Percentiles rank a stretch among this genome's conserved stretches.
Evolutionary conservation across 441 rosid species (phyloP).

Genomic region (Gossypium lobatum): DNA sequence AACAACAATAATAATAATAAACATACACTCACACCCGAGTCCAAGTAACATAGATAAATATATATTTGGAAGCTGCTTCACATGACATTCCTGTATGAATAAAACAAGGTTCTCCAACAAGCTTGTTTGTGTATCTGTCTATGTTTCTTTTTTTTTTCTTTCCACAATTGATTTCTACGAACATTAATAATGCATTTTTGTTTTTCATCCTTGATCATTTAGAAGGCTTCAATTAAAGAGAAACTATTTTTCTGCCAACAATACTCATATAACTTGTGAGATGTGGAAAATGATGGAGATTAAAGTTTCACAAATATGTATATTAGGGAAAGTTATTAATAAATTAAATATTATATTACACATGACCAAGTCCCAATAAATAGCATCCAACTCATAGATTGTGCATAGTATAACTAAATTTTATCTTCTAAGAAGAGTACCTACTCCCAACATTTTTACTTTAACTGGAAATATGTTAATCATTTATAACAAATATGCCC

Average conservation of each 20-base stretch:
- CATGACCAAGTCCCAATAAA: not conserved
- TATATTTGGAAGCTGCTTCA: not conserved
- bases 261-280: not conserved
- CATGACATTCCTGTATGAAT: not conserved
- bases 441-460: not conserved
- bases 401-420: not conserved
- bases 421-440: not conserved
- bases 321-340: not conserved
- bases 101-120: constrained; percentile 4
- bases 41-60: not conserved
- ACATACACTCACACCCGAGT: not conserved
- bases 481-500: not conserved
- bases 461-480: not conserved
- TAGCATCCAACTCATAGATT: not conserved
- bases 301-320: not conserved
- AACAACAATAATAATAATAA: too few relatives aligned
- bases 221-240: not conserved
- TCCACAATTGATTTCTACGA: not conserved
- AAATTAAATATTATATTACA: not conserved
- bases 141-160: not conserved
- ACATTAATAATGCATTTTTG: not conserved
- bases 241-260: not conserved
- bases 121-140: not conserved
- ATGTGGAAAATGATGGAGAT: not conserved
- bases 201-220: not conserved